These are phyloP conservation scores for Metarhizium humberi DNA, from an alignment of 2,329 filamentous ascomycete genomes.

Conservation along the genomic window DNA sequence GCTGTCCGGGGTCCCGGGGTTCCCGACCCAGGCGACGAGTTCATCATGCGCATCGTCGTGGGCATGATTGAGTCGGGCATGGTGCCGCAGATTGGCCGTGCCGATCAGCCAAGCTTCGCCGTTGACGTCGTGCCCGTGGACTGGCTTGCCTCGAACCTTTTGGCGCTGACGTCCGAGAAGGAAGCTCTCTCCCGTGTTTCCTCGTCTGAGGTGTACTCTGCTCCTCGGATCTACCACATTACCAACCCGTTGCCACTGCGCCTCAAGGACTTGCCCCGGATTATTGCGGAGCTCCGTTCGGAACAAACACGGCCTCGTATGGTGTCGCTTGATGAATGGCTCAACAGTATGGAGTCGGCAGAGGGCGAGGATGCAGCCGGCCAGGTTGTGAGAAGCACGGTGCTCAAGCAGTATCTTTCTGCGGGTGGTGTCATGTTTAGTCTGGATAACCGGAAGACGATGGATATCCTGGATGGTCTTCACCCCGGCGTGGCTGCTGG, in stretches of 20 bases:
- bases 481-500: constrained; percentile 9
- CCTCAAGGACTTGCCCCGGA: constrained; percentile 12
- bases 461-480: constrained; percentile 10
- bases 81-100: constrained; percentile 12
- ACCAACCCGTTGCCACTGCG: constrained; percentile 14
- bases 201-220: neutral
- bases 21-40: constrained; percentile 13
- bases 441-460: constrained; percentile 11
- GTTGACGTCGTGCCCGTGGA: constrained; percentile 15
- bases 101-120: constrained; percentile 13
- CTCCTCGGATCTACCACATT: constrained; percentile 13
- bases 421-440: constrained; percentile 16
- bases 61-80: constrained; percentile 14
- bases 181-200: constrained; percentile 1
- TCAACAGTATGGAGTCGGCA: constrained; percentile 5
- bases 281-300: constrained; percentile 10
- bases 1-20: constrained; percentile 6
- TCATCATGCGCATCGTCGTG: constrained; percentile 14
- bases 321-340: constrained; percentile 12
- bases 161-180: constrained; percentile 11
- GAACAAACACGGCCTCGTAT: constrained; percentile 6
- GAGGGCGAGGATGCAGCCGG: constrained; percentile 9
- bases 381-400: constrained; percentile 11
- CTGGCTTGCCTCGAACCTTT: constrained; percentile 13
- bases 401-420: constrained; percentile 13